Conservation (phyloP, 148 eudicot species). For the Chenopodium formosanum region DNA sequence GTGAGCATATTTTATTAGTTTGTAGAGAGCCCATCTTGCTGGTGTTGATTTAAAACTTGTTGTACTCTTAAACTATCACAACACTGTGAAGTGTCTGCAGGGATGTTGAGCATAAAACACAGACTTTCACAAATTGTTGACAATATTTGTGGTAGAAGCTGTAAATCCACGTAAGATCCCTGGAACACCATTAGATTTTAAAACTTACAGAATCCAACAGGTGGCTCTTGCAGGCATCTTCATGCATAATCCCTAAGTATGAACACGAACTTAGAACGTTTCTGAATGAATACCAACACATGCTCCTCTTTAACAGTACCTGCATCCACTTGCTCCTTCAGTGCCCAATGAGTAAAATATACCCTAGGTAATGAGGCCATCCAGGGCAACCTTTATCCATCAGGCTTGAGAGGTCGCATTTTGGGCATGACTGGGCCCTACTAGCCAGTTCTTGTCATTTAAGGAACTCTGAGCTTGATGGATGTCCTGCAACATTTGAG, state of each 20-base stretch:
- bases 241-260: not conserved
- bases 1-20: too few relatives aligned
- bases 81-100: too few relatives aligned
- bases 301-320: not conserved
- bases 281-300: not conserved
- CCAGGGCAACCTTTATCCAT: not conserved
- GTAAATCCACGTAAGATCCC: too few relatives aligned
- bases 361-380: not conserved
- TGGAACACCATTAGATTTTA: not conserved
- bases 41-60: too few relatives aligned
- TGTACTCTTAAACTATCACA: too few relatives aligned
- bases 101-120: too few relatives aligned
- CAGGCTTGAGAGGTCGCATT: not conserved
- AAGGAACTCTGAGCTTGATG: not conserved
- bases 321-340: not conserved
- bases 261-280: not conserved
- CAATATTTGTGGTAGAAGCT: too few relatives aligned
- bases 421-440: not conserved
- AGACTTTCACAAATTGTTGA: too few relatives aligned
- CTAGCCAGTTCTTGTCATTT: not conserved
- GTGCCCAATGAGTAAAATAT: not conserved
- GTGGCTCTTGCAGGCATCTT: not conserved
- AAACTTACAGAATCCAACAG: not conserved
- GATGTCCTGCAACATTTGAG: not conserved
- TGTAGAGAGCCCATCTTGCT: too few relatives aligned